Evolutionary conservation across 495 filamentous ascomycete genomes (phyloP).

Genomic region (Aspergillus asperescens): DNA sequence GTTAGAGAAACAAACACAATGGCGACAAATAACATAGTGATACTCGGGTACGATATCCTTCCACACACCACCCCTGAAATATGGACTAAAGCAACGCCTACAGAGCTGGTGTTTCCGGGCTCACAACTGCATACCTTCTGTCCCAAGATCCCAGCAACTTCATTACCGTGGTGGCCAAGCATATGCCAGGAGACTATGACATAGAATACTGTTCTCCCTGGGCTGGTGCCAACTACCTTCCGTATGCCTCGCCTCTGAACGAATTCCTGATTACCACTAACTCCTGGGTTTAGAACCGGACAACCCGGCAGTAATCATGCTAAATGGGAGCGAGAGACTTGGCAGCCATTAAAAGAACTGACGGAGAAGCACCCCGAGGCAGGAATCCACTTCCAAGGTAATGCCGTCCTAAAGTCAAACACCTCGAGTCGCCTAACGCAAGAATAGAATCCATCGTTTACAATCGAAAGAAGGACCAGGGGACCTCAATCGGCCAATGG

Average conservation of each 20-base stretch:
- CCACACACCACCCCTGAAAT: not conserved
- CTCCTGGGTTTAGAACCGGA: conserved; percentile 42
- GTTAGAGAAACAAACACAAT: conserved; percentile 18
- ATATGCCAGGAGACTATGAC: conserved; percentile 98
- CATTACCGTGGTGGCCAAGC: conserved; percentile 83
- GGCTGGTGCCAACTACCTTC: conserved; percentile 90
- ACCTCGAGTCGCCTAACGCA: not conserved
- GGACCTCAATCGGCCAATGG: conserved; percentile 45
- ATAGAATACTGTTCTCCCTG: conserved; percentile 94
- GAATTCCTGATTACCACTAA: not conserved
- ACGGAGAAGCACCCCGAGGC: conserved; percentile 74
- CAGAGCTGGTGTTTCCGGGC: conserved; percentile 85
- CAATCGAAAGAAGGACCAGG: conserved; percentile 57
- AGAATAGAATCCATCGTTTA: conserved; percentile 53
- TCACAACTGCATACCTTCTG: conserved; percentile 85
- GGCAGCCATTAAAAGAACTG: conserved; percentile 60
- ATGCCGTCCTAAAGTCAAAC: conserved; percentile 5
- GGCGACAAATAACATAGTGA: conserved; percentile 52
- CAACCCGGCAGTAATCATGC: conserved; percentile 46
- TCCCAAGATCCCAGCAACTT: conserved; percentile 62
- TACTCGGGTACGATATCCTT: conserved; percentile 53
- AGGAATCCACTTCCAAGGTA: conserved; percentile 82
- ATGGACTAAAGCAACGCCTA: not conserved
- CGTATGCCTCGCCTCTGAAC: conserved; percentile 46
- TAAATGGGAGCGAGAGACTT: conserved; percentile 61